Evolutionary conservation across 139 green algal genomes (phyloP).

Genomic region (Chlorella sorokiniana): DNA sequence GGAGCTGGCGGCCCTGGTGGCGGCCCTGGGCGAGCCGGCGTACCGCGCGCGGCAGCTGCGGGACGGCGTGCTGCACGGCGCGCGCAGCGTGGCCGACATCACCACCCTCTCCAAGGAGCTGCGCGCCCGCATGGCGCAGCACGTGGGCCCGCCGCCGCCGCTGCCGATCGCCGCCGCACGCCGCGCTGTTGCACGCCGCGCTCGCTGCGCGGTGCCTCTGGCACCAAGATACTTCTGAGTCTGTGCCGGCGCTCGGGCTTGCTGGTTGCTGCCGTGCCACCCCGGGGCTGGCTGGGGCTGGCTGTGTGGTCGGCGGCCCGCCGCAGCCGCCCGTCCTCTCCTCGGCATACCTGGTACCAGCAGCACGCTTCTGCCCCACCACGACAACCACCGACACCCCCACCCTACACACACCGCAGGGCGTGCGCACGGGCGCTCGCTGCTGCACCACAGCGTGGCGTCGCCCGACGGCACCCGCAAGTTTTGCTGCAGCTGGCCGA

Average conservation of each 20-base stretch:
- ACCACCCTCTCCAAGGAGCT: conserved; percentile 65
- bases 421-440: conserved; percentile 71
- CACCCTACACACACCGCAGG: neutral
- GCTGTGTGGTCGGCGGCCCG: too few relatives aligned
- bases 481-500: conserved; percentile 94
- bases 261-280: neutral
- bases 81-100: conserved; percentile 55
- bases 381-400: neutral
- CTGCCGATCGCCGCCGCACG: too few relatives aligned
- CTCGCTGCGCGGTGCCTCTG: too few relatives aligned
- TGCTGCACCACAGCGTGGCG: conserved; percentile 62
- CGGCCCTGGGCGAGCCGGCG: conserved; percentile 45
- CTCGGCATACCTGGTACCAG: too few relatives aligned
- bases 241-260: neutral
- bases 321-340: too few relatives aligned
- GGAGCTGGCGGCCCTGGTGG: conserved; percentile 61
- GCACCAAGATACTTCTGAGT: too few relatives aligned
- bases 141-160: conserved; percentile 3
- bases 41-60: conserved; percentile 78
- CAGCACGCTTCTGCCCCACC: neutral
- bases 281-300: neutral
- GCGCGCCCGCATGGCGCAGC: conserved; percentile 53
- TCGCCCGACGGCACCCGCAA: conserved; percentile 87
- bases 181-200: too few relatives aligned
- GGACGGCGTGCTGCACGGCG: conserved; percentile 66